Evolutionary conservation across 257 asterid genomes (phyloP).

Genomic region (Mitragyna speciosa): DNA sequence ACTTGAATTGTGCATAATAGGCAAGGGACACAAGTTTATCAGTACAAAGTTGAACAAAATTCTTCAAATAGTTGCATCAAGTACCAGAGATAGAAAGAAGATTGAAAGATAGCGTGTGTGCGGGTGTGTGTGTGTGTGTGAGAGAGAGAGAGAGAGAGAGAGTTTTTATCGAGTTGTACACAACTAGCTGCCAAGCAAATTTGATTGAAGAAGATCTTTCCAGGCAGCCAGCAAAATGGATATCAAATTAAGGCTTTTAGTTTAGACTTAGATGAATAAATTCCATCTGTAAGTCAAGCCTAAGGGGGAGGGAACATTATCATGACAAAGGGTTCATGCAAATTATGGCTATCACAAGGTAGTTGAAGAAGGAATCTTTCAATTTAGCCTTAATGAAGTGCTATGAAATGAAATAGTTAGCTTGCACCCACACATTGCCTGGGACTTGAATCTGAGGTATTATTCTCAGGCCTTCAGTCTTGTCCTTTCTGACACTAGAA

Average conservation of each 20-base stretch:
- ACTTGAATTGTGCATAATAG: not conserved
- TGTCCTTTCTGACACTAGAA: not conserved
- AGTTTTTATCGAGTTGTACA: not conserved
- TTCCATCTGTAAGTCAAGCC: not conserved
- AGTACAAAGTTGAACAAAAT: not conserved
- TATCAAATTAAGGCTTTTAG: not conserved
- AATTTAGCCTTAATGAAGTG: not conserved
- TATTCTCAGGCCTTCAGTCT: not conserved
- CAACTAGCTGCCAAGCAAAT: not conserved
- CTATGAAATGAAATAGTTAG: not conserved
- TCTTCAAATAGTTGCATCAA: not conserved
- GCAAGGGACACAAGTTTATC: not conserved
- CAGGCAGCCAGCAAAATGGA: not conserved
- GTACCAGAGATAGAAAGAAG: not conserved
- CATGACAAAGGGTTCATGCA: not conserved
- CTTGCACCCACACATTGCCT: not conserved
- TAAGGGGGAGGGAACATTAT: not conserved
- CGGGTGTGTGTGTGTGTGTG: not conserved
- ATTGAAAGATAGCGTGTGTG: not conserved
- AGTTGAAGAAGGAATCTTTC: not conserved
- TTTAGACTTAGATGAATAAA: not conserved
- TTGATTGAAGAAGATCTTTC: not conserved
- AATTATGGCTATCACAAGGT: not conserved
- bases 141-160: not conserved
- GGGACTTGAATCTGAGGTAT: not conserved